Percentiles rank a stretch among this genome's conserved stretches.
Conservation (phyloP, 1,284 basidiomycete species). For the Marasmius tenuissimus region DNA sequence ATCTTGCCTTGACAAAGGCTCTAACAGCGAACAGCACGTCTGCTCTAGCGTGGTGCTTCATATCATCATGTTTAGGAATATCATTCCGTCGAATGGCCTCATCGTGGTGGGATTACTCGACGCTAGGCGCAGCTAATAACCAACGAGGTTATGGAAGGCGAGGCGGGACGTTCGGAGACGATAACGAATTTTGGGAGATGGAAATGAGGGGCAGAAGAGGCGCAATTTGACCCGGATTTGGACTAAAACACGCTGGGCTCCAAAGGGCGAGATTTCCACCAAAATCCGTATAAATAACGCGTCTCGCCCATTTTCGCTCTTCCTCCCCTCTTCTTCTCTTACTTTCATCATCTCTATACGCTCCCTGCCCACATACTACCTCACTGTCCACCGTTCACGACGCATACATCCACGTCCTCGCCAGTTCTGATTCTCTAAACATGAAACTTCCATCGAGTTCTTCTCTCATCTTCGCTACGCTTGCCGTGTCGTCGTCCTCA, state of each 20-base stretch:
- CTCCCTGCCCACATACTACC: background rate
- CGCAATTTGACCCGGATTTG: background rate
- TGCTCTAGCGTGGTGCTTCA: background rate
- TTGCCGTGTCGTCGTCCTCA: constrained; percentile 6
- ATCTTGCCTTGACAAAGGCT: background rate
- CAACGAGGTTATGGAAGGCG: background rate
- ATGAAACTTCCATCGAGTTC: constrained; percentile 6
- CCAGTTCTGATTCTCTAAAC: background rate
- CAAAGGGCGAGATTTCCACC: background rate
- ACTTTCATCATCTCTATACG: background rate
- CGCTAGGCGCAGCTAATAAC: background rate
- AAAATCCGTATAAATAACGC: constrained; percentile 1
- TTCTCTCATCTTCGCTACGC: constrained; percentile 10
- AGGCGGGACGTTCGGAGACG: background rate
- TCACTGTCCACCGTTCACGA: background rate
- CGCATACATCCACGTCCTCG: constrained; percentile 1
- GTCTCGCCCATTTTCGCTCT: background rate
- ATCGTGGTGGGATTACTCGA: background rate
- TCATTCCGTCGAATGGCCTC: background rate
- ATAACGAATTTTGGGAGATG: background rate
- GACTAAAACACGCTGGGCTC: background rate
- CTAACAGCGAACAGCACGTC: background rate
- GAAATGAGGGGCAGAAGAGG: background rate
- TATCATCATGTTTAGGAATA: background rate
- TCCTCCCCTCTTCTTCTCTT: background rate